Conservation (phyloP, 1,284 basidiomycete species). For the Cryptococcus depauperatus region DNA sequence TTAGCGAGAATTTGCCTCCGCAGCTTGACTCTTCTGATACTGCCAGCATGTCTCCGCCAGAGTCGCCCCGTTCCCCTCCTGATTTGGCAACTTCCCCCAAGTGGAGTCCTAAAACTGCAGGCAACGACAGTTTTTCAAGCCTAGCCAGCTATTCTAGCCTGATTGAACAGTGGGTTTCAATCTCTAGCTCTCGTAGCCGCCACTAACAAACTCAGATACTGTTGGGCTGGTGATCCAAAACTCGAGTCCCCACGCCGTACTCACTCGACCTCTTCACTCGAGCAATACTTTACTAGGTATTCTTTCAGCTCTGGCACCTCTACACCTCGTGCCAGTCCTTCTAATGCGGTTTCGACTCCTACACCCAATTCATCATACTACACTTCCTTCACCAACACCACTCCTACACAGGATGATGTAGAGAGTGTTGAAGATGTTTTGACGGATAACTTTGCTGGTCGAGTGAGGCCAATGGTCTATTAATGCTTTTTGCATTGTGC, state of each 20-base stretch:
- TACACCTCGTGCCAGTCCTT: background rate
- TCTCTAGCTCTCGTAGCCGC: background rate
- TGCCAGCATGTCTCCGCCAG: constrained; percentile 25
- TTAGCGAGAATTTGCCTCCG: constrained; percentile 22
- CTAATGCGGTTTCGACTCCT: constrained; percentile 9
- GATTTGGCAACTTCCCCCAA: constrained; percentile 21
- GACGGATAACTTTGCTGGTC: background rate
- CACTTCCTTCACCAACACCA: constrained; percentile 9
- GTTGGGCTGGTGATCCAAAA: constrained; percentile 34
- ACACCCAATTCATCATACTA: constrained; percentile 13
- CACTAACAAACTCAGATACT: constrained; percentile 23
- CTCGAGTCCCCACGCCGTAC: constrained; percentile 10
- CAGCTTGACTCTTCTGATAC: constrained; percentile 20
- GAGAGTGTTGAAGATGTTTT: constrained; percentile 9
- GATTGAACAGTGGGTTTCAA: constrained; percentile 41
- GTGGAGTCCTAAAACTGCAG: constrained; percentile 22
- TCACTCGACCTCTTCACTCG: constrained; percentile 37
- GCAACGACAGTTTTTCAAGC: constrained; percentile 21
- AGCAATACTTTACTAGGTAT: constrained; percentile 28
- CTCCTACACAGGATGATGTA: constrained; percentile 13
- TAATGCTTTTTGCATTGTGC: background rate
- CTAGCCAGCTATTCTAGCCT: constrained; percentile 38
- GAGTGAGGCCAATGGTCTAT: constrained; percentile 1
- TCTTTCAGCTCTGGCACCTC: constrained; percentile 8
- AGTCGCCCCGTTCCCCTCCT: constrained; percentile 32